These are phyloP conservation scores for Fraxinus paxiana DNA, from an alignment of 305 asterid species.

Conservation along the genomic window DNA sequence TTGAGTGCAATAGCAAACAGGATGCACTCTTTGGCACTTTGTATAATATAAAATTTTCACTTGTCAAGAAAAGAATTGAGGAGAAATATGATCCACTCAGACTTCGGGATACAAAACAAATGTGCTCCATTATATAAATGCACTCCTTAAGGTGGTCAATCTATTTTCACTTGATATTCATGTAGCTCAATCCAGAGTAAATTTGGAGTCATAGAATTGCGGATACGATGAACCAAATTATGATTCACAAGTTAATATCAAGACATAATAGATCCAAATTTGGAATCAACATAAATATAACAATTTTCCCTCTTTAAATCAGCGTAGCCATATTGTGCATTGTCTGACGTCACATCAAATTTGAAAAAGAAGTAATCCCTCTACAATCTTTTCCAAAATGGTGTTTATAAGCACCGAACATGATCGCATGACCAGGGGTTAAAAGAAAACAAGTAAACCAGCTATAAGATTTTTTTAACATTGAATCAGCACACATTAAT, in stretches of 20 bases:
- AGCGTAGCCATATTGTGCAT: slow-evolving; percentile 2
- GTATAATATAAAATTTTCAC: background rate
- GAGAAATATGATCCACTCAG: background rate
- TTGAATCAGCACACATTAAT: background rate
- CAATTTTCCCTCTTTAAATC: background rate
- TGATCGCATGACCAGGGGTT: background rate
- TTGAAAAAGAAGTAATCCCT: background rate
- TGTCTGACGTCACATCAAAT: background rate
- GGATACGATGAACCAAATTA: background rate
- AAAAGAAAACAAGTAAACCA: background rate
- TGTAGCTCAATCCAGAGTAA: background rate
- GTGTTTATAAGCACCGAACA: background rate
- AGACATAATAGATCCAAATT: background rate
- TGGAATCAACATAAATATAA: background rate
- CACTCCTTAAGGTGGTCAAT: background rate
- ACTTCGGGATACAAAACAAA: background rate
- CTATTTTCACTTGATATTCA: background rate
- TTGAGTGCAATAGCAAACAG: background rate
- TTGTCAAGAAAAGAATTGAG: background rate
- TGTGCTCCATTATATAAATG: background rate
- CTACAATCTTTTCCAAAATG: background rate
- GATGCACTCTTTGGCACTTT: background rate
- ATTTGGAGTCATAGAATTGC: background rate
- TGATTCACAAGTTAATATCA: background rate
- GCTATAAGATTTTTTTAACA: background rate